Base-by-base conservation (phyloP, 2,329 filamentous ascomycete genomes). In the Pseudogymnoascus sp. region DNA sequence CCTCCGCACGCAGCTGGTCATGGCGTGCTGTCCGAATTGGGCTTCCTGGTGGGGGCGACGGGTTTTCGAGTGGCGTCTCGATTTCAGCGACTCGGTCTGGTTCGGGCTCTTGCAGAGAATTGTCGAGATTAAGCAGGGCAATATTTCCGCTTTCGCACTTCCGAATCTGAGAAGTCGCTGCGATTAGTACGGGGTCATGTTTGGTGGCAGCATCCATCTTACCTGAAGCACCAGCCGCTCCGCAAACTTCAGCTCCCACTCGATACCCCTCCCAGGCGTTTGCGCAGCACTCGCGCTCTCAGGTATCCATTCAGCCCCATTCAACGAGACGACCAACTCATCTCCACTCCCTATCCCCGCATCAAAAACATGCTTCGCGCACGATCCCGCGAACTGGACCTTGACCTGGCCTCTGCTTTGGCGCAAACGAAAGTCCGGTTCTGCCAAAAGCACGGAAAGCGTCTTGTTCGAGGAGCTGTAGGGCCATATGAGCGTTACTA, bases 401-500 rank as follows among this genome's bases (percentile, higher is more conserved):
- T 92, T 87, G 21, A 96, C 85, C 75, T 96, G 91, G 11, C 93
- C 93, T 68, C 84, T 88, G 42, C 82, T 80, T 66, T 86, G 85
- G 63, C 93, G 89, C 61, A 93, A 80, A 59, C 90, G 88, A 71
- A 93, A 89, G 73, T 97, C 91, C 54, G 87, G 86, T 70, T 97
- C 93, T 54, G 90, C 90, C 36, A 97, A 83, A 18, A 96, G 83
- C 61, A 97, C 86, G 26, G 91, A 88, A 68, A 92, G 83, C 40
- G 86, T 86, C 62, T 83, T 84, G 31, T 83, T 88, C 26, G 91
- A 85, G 21, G 88, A 89, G 67, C 90, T 96, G 75, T 91, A 97
- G 0, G 93, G 93, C 93, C 93, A 97, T 64, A 91, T 86, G 37
- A 97, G 85, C 7, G 91, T 93, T 21, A 97, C 85, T 14, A 89